Base-by-base conservation (phyloP, 2,329 filamentous ascomycete species). In the Pseudopithomyces chartarum region DNA sequence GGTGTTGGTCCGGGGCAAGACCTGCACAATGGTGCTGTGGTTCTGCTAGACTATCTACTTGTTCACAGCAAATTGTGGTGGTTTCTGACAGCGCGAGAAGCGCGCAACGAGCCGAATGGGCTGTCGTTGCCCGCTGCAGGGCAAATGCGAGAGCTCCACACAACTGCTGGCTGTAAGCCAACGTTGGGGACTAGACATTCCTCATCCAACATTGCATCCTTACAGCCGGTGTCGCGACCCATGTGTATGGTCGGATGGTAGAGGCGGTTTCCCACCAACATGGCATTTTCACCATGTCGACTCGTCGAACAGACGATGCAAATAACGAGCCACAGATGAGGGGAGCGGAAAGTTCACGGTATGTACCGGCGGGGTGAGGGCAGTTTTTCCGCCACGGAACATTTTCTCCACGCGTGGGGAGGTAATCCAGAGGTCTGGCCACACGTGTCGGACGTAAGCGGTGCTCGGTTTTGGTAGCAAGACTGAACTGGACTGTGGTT, bases 1-100 rank as follows among this genome's bases (percentile, higher is more conserved):
- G 48, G 36, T 51, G 48, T 51, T 42, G 48, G 48, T 26, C 48
- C 42, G 38, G 48, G 42, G 48, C 38, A 19, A 42, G n/a, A 51
- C 36, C 33, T 51, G 34, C 22, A 40, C 36, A 15, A 5, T 29
- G 26, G 26, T 29, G 5, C 26, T 29, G 8, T 5, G 26, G 26
- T 8, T 5, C 26, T 29, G 26, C 26, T 29, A 29, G 26, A 29
- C 8, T 5, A 10, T 11, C 6, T 49, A n/a, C 20, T 20, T 22
- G 5, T 51, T 17, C 15, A 29, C 22, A 8, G 20, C 34, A 19
- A 32, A 34, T 33, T 8, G 8, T 8, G 26, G 26, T 4, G 26
- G 26, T 29, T 29, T 50, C 15, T 40, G 11, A 33, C 47, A 40
- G 47, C 47, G 36, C 47, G 36, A 42, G 22, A 50, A 20, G 20